phyloP scores from a whole-genome alignment of 1,284 basidiomycete species.

The Sanghuangporus sanghuang region DNA sequence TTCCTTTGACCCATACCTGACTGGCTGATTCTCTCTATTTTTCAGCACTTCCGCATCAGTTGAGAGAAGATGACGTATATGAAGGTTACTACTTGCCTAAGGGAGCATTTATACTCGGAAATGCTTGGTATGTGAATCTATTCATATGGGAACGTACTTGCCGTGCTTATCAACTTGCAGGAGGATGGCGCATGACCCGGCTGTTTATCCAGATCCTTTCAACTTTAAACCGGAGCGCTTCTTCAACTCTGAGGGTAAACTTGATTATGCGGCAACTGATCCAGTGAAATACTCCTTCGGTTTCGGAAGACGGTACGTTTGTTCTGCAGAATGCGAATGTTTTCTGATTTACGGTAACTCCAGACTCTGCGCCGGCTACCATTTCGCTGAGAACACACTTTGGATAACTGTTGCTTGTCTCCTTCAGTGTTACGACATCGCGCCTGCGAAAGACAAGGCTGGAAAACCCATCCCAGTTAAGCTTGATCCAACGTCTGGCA shows the following conservation, averaged over 20 bases:
- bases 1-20: background rate
- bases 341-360: background rate
- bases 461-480: conserved; percentile 2
- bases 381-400: conserved; percentile 13
- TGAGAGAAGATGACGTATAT: conserved; percentile 18
- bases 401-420: conserved; percentile 8
- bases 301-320: conserved; percentile 14
- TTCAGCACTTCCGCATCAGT: conserved; percentile 17
- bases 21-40: background rate
- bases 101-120: conserved; percentile 18
- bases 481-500: background rate
- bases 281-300: conserved; percentile 14
- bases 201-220: conserved; percentile 10
- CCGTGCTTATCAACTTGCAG: background rate
- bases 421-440: conserved; percentile 4
- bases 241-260: conserved; percentile 11
- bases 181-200: conserved; percentile 16
- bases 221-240: conserved; percentile 16
- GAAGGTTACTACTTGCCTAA: conserved; percentile 18
- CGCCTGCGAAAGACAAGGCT: conserved; percentile 4
- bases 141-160: background rate
- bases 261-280: conserved; percentile 6
- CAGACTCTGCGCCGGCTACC: conserved; percentile 15
- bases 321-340: background rate
- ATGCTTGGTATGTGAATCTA: conserved; percentile 13